phyloP scores from a whole-genome alignment of 2,329 filamentous ascomycete species.

The Kalmusia sp. region DNA sequence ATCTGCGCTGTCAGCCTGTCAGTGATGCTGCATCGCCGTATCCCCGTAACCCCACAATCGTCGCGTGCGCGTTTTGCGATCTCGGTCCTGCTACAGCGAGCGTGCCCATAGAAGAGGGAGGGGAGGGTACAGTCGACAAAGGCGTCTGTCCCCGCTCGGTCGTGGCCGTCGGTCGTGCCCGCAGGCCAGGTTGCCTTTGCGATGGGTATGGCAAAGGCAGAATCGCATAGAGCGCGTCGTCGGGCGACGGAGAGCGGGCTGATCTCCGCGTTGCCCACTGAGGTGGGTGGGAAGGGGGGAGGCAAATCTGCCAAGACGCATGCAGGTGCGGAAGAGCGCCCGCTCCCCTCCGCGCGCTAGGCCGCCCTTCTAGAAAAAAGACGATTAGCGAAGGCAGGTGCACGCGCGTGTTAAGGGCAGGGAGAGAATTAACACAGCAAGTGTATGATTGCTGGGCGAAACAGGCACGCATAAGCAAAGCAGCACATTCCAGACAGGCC shows the following conservation, averaged over 20 bases:
- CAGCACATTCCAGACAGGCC: slow-evolving; percentile 19
- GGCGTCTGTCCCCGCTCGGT: too few relatives aligned
- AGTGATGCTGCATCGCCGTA: too few relatives aligned
- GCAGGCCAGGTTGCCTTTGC: too few relatives aligned
- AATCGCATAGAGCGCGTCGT: not conserved
- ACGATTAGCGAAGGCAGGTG: slow-evolving; percentile 7
- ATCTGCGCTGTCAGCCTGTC: too few relatives aligned
- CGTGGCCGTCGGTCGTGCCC: too few relatives aligned
- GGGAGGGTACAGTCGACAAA: too few relatives aligned
- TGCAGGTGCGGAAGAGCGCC: slow-evolving; percentile 13
- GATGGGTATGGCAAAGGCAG: not conserved
- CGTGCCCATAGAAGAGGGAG: too few relatives aligned
- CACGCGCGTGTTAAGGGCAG: slow-evolving; percentile 8
- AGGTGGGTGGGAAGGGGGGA: not conserved
- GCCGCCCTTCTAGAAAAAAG: slow-evolving; percentile 6
- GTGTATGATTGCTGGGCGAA: slow-evolving; percentile 25
- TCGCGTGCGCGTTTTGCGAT: too few relatives aligned
- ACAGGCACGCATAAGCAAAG: slow-evolving; percentile 21
- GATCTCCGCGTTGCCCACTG: slow-evolving; percentile 4
- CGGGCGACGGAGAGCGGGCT: slow-evolving; percentile 5
- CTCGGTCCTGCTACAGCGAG: too few relatives aligned
- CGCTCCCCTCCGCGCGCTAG: slow-evolving; percentile 6
- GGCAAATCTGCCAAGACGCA: not conserved
- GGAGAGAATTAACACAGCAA: slow-evolving; percentile 5
- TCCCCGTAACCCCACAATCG: too few relatives aligned